A percentile compares a stretch with the other conserved stretches of the same genome.
phyloP scores from a whole-genome alignment of 371 early-diverging fungal species.

The Syncephalastrum contaminatum region DNA sequence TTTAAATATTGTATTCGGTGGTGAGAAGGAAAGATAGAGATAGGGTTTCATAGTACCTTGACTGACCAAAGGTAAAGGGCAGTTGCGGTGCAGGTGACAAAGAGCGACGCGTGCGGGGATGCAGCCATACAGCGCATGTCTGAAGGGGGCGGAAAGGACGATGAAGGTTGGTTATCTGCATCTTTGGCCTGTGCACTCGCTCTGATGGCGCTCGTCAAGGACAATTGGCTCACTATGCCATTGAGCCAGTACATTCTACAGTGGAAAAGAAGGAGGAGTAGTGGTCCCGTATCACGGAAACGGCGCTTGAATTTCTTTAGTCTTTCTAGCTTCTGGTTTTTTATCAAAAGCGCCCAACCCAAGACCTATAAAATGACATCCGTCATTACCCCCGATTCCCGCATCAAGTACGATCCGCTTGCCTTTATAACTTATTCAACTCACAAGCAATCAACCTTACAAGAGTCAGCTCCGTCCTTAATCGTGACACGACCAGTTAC shows the following conservation, averaged over 20 bases:
- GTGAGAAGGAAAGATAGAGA: not conserved
- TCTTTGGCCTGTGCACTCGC: conserved; percentile 13
- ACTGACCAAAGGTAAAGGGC: conserved; percentile 49
- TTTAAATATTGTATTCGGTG: too few relatives aligned
- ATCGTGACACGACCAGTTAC: conserved; percentile 71
- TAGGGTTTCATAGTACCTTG: conserved; percentile 30
- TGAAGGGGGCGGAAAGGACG: conserved; percentile 15
- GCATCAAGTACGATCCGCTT: conserved; percentile 50
- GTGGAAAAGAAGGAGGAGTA: too few relatives aligned
- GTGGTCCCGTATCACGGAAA: too few relatives aligned
- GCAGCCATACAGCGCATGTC: conserved; percentile 34
- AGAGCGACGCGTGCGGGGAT: conserved; percentile 47
- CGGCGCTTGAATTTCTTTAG: too few relatives aligned
- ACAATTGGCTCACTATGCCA: conserved; percentile 47
- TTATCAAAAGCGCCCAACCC: too few relatives aligned
- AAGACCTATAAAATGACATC: too few relatives aligned
- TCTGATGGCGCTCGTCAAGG: conserved; percentile 18
- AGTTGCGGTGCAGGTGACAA: conserved; percentile 36
- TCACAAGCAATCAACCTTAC: not conserved
- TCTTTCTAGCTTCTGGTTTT: too few relatives aligned
- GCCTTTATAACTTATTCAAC: not conserved
- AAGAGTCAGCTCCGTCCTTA: conserved; percentile 90
- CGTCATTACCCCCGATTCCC: conserved; percentile 45
- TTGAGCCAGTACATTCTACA: conserved; percentile 50
- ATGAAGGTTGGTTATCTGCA: conserved; percentile 9